phyloP scores from a whole-genome alignment of 2,329 filamentous ascomycete species.

The Pseudogymnoascus sp. region DNA sequence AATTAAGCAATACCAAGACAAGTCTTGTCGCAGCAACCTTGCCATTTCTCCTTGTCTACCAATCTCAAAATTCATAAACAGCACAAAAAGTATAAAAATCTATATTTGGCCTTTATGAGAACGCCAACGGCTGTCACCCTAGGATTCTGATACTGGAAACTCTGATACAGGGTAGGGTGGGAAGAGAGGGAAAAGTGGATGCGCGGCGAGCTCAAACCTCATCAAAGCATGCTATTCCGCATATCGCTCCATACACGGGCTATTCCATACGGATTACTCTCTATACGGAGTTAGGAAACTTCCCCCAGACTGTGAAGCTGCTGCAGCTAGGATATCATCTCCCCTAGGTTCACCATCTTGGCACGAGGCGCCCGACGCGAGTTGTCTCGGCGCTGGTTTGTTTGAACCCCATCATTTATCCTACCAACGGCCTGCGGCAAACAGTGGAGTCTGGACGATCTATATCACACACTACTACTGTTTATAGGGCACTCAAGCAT shows the following conservation, averaged over 20 bases:
- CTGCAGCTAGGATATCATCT: neutral
- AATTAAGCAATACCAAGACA: constrained; percentile 4
- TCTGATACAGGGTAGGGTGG: neutral
- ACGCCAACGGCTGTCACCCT: neutral
- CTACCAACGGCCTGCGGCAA: neutral
- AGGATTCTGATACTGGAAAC: neutral
- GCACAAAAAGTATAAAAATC: neutral
- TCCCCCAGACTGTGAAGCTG: neutral
- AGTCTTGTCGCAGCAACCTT: neutral
- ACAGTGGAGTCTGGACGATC: neutral
- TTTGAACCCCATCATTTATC: constrained; percentile 3
- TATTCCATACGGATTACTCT: neutral
- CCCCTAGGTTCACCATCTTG: neutral
- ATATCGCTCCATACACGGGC: neutral
- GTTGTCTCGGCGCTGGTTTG: neutral
- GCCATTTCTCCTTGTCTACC: neutral
- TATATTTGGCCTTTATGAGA: neutral
- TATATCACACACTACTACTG: neutral
- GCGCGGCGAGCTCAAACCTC: neutral
- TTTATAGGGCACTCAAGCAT: neutral
- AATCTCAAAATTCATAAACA: neutral
- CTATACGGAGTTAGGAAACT: neutral
- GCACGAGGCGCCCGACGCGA: neutral
- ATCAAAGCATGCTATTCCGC: neutral
- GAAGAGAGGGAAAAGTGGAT: neutral